These are phyloP conservation scores for Paraconiothyrium brasiliense DNA, from an alignment of 2,329 filamentous ascomycete species.

Conservation along the genomic window DNA sequence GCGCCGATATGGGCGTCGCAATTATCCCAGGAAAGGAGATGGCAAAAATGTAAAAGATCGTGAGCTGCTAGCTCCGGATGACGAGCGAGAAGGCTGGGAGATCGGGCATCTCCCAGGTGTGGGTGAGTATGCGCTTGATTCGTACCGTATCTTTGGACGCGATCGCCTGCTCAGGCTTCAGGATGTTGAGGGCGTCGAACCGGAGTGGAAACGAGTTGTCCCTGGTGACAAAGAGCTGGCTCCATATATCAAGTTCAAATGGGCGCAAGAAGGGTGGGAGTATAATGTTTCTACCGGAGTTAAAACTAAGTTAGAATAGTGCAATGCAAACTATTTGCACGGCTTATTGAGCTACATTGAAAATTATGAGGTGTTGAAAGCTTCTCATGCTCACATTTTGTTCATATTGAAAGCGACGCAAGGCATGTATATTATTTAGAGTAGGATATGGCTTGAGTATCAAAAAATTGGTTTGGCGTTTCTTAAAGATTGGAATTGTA, in stretches of 20 bases:
- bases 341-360: not conserved
- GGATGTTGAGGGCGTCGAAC: slow-evolving; percentile 65
- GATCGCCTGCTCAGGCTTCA: slow-evolving; percentile 74
- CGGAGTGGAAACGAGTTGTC: slow-evolving; percentile 89
- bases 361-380: too few relatives aligned
- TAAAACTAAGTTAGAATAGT: not conserved
- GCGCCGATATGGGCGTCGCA: slow-evolving; percentile 64
- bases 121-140: slow-evolving; percentile 84
- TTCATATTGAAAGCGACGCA: too few relatives aligned
- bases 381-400: too few relatives aligned
- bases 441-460: too few relatives aligned
- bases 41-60: slow-evolving; percentile 54
- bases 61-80: slow-evolving; percentile 48
- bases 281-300: slow-evolving; percentile 78
- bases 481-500: too few relatives aligned
- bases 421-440: too few relatives aligned
- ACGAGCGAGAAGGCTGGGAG: slow-evolving; percentile 71
- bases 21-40: slow-evolving; percentile 46
- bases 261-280: slow-evolving; percentile 84
- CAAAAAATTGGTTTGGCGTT: too few relatives aligned
- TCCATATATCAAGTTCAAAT: slow-evolving; percentile 89
- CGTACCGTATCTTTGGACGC: slow-evolving; percentile 92
- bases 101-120: slow-evolving; percentile 80
- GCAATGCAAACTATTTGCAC: not conserved
- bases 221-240: slow-evolving; percentile 89